Evolutionary conservation across 2,329 filamentous ascomycete species (phyloP), one percentile per base, ranked within the genome.

Genomic region (Talaromyces atroroseus): DNA sequence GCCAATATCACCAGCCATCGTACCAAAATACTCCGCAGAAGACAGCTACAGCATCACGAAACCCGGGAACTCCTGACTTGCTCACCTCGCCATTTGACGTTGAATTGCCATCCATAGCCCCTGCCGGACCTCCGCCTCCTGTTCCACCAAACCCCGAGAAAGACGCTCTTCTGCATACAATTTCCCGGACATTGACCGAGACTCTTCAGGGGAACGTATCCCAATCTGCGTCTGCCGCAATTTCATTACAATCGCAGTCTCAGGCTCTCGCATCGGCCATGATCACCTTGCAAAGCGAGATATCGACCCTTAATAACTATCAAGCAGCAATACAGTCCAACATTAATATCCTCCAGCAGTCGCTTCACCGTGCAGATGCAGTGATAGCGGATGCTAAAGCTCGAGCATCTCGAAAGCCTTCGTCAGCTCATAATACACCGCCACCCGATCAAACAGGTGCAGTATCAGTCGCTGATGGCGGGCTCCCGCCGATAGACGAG

Each of bases 121-220:
- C 68, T 49, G 63, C 69, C 5, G 67, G 68, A 7, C 80, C 87
- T 5, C 84, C 90, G 0, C 92, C 94, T 0, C 92, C 92, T 0
- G 90, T 96, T 32, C 92, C 94, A 0, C 92, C 91, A 0, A 99
- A 99, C 66, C 94, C 94, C 0, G 90, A 97, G 73, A 96, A 96
- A 69, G 91, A 97, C 71, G 87, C 88, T 20, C 82, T 97, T 16
- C 80, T 96, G 2, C 81, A 82, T 53, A 88, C 91, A 46, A 81
- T 97, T 29, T 90, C 87, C 36, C 78, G 81, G 56, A 83, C 85
- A 0, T 77, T 97, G 2, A 79, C 85, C 54, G 76, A 82, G 40
- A 85, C 89, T 60, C 85, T 92, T 16, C 83, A 85, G 59, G 81
- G 82, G 49, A 86, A 85, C 53, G 81, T 88, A 48, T 74, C 81